phyloP scores from a whole-genome alignment of 257 asterid species.

The Leptodermis oblonga region DNA sequence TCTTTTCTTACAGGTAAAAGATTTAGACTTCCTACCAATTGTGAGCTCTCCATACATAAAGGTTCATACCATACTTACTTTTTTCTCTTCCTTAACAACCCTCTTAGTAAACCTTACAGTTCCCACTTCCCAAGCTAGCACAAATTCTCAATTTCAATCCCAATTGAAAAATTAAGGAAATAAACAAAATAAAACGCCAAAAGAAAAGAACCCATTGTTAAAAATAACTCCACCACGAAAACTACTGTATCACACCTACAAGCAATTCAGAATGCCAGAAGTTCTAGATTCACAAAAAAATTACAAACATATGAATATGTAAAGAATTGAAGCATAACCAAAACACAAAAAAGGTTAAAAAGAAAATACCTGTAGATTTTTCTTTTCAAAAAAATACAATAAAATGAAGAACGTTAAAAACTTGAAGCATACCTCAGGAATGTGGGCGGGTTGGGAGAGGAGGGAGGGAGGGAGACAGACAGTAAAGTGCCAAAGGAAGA shows the following conservation, averaged over 20 bases:
- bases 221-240: background rate
- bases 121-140: background rate
- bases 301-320: background rate
- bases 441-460: background rate
- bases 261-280: background rate
- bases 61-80: background rate
- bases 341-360: background rate
- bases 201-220: background rate
- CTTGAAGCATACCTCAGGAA: background rate
- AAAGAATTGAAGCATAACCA: background rate
- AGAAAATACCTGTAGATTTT: background rate
- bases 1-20: background rate
- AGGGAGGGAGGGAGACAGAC: slow-evolving; percentile 4
- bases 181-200: background rate
- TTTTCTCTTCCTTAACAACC: background rate
- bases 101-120: background rate
- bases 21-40: background rate
- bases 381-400: background rate
- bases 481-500: background rate
- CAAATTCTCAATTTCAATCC: background rate
- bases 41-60: background rate
- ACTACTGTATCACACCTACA: background rate
- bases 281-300: background rate
- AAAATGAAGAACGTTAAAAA: background rate
- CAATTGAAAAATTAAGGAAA: background rate